Base-by-base conservation (phyloP, 352 stramenopile species). In the Blastocystis sp. region DNA sequence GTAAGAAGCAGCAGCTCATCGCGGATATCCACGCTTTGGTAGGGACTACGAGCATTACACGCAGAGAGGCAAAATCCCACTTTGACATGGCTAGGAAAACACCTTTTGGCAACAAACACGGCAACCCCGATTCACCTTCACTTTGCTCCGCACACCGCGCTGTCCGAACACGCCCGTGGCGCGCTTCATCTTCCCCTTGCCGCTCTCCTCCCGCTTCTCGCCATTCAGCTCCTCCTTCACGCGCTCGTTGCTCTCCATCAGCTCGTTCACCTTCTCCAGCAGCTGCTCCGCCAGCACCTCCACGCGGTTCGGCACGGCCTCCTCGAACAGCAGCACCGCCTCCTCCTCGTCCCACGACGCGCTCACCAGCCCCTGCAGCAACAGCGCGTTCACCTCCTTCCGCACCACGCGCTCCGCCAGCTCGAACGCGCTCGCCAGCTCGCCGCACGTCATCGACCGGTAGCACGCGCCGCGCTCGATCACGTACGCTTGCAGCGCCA, bases 1-100 rank as follows among this genome's bases (percentile, higher is more conserved):
- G 28, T 59, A 41, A 81, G 71, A 81, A 81, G 66, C 48, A 81
- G 17, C 71, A 81, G n/a, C n/a, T 81, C 71, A 65, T 81, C 71
- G 23, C 71, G 71, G 66, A 81, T 81, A 56, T 81, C 71, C 3
- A 62, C 45, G 23, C 48, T 81, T 65, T 65, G 41, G 66, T 81
- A 81, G 19, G 71, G 71, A 81, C 71, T 81, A 81, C 28, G 23
- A 17, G 11, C 17, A 34, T 43, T 4, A 14, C 21, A 2, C 14
- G 21, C 40, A 21, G 17, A 2, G 2, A 81, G 52, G 0, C 21
- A 64, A 66, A 64, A 52, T 14, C 21, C 11, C 66, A 81, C 71
- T 81, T 81, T 10, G 71, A 62, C 71, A 81, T 81, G 21, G 3
- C 40, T 65, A 21, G 66, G 28, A 45, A 23, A 10, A 21, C 28